Evolutionary conservation across 768 basidiomycete genomes (phyloP).

Genomic region (Rhodosporidiobolus sp.): DNA sequence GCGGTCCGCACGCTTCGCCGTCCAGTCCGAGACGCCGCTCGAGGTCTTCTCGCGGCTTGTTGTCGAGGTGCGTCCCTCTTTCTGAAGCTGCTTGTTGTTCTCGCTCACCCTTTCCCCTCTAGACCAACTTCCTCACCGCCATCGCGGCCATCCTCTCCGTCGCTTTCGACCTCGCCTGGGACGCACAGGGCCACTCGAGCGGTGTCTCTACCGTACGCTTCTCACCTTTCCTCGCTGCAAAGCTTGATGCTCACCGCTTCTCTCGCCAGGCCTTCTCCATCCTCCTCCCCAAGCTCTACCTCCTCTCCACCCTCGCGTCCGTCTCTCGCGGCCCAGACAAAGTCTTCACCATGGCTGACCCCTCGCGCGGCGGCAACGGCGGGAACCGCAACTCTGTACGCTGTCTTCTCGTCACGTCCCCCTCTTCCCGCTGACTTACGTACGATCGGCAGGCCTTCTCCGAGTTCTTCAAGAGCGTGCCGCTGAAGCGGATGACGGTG

Average conservation of each 20-base stretch:
- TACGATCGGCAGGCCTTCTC: not conserved
- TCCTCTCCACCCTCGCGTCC: constrained; percentile 16
- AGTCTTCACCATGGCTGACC: not conserved
- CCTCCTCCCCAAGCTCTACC: constrained; percentile 20
- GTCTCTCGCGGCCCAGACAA: constrained; percentile 4
- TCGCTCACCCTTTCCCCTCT: not conserved
- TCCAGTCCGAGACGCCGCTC: not conserved
- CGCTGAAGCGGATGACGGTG: not conserved
- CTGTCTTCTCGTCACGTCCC: not conserved
- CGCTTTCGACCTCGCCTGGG: constrained; percentile 19
- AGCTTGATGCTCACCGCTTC: too few relatives aligned
- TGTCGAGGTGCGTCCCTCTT: constrained; percentile 11
- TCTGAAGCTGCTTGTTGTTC: too few relatives aligned
- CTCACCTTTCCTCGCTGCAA: not conserved
- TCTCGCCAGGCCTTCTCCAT: constrained; percentile 17
- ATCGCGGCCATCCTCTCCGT: constrained; percentile 7
- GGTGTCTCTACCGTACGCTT: constrained; percentile 4
- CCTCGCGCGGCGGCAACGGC: not conserved
- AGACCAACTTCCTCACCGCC: constrained; percentile 12
- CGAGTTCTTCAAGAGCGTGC: constrained; percentile 27
- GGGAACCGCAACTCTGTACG: constrained; percentile 7
- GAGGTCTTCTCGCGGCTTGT: not conserved
- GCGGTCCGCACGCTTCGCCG: constrained; percentile 12
- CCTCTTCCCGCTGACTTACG: not conserved
- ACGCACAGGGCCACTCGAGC: constrained; percentile 2